Conservation (phyloP, 139 green algal species). For the Tetradesmus lagerheimii region DNA sequence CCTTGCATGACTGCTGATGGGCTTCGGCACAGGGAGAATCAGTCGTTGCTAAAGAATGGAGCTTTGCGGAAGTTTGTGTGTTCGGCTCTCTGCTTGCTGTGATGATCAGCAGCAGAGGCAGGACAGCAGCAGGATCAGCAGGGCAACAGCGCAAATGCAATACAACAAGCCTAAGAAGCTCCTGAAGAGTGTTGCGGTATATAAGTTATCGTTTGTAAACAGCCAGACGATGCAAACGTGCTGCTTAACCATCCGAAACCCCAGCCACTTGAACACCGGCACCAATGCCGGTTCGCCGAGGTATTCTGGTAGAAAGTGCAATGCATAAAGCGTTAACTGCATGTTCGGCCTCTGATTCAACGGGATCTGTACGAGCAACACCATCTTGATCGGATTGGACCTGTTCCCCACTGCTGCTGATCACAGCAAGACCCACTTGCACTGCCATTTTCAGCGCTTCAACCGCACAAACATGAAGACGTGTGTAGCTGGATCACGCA, state of each 20-base stretch:
- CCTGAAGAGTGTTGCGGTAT: no score
- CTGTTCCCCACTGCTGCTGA: background rate
- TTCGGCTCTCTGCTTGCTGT: background rate
- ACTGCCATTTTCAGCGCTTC: background rate
- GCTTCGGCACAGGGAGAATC: background rate
- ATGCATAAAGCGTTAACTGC: no score
- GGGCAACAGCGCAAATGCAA: background rate
- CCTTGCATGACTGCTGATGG: slow-evolving; percentile 48
- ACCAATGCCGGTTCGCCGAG: background rate
- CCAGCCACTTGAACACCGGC: slow-evolving; percentile 6
- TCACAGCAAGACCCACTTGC: background rate
- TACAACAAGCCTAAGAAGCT: no score
- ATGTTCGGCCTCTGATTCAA: no score
- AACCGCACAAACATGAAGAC: background rate
- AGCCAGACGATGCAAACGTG: no score
- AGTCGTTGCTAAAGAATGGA: background rate
- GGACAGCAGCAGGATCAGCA: background rate
- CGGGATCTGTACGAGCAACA: no score
- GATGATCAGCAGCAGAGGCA: background rate
- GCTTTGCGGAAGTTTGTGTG: background rate
- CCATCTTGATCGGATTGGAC: background rate
- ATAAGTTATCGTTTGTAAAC: background rate
- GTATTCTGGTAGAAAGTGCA: background rate
- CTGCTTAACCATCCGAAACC: background rate
- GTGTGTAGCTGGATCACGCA: background rate